These are phyloP conservation scores for Discostella stelligeroides DNA, from an alignment of 108 stramenopile species.

Conservation along the genomic window DNA sequence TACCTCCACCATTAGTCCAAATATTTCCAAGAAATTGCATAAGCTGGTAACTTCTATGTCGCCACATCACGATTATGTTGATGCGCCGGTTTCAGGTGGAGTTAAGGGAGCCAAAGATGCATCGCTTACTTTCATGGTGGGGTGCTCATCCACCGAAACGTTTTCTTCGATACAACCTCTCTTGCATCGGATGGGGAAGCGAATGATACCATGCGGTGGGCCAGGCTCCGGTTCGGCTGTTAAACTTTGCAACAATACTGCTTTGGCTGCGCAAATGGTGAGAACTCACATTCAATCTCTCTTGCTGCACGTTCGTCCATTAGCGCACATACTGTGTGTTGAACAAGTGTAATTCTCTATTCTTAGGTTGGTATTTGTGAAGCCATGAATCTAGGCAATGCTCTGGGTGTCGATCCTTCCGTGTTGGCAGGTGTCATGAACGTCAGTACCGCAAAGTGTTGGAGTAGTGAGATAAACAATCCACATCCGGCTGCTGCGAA, in stretches of 20 bases:
- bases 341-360: not conserved
- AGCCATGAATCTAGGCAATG: conserved; percentile 91
- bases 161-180: conserved; percentile 55
- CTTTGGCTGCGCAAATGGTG: conserved; percentile 89
- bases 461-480: conserved; percentile 93
- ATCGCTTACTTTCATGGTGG: conserved; percentile 95
- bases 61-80: conserved; percentile 51
- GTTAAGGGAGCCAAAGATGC: conserved; percentile 86
- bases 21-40: conserved; percentile 33
- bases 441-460: conserved; percentile 91
- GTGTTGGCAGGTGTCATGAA: conserved; percentile 90
- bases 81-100: conserved; percentile 96
- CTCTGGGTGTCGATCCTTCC: conserved; percentile 87
- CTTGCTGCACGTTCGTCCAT: too few species aligned
- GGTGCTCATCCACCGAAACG: conserved; percentile 54
- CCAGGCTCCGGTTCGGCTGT: conserved; percentile 83
- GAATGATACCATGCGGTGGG: conserved; percentile 76
- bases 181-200: conserved; percentile 79
- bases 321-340: too few species aligned
- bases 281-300: too few species aligned
- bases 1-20: conserved; percentile 39
- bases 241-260: conserved; percentile 95
- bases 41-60: conserved; percentile 29
- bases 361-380: conserved; percentile 77
- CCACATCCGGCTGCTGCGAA: conserved; percentile 79